Percentiles rank a stretch among this genome's conserved stretches.
Conservation (phyloP, 2,329 filamentous ascomycete species). For the Aureobasidium melanogenum region DNA sequence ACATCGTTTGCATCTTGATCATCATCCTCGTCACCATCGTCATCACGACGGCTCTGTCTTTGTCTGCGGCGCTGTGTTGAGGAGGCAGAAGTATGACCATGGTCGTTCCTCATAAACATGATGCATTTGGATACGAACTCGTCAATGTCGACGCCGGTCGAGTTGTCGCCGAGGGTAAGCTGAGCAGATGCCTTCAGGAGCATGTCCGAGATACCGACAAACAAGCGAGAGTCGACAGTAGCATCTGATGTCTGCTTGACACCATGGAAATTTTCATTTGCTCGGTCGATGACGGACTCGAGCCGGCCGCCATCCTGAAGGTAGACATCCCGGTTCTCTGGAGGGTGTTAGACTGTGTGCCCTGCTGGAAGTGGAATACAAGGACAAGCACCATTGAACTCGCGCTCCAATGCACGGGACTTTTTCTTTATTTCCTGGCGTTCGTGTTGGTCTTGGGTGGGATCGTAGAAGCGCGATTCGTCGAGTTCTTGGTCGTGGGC, state of each 20-base stretch:
- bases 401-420: constrained; percentile 57
- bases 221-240: constrained; percentile 76
- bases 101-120: constrained; percentile 63
- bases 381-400: constrained; percentile 45
- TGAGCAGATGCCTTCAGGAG: constrained; percentile 69
- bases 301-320: constrained; percentile 58
- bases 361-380: not conserved
- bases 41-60: constrained; percentile 11
- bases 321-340: constrained; percentile 64
- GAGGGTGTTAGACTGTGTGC: not conserved
- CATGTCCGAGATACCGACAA: constrained; percentile 72
- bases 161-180: constrained; percentile 62
- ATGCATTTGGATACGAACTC: constrained; percentile 89
- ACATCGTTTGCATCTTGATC: constrained; percentile 57
- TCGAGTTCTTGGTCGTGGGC: constrained; percentile 22
- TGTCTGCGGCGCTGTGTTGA: constrained; percentile 17
- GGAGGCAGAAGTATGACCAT: constrained; percentile 30
- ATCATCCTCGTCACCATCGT: constrained; percentile 51
- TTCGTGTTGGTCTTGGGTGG: constrained; percentile 68
- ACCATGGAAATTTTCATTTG: constrained; percentile 53
- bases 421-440: constrained; percentile 61
- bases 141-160: constrained; percentile 75
- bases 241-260: constrained; percentile 81
- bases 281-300: constrained; percentile 30
- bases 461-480: constrained; percentile 57